Conservation (phyloP, 768 basidiomycete genomes). For the Plicaturopsis crispa region DNA sequence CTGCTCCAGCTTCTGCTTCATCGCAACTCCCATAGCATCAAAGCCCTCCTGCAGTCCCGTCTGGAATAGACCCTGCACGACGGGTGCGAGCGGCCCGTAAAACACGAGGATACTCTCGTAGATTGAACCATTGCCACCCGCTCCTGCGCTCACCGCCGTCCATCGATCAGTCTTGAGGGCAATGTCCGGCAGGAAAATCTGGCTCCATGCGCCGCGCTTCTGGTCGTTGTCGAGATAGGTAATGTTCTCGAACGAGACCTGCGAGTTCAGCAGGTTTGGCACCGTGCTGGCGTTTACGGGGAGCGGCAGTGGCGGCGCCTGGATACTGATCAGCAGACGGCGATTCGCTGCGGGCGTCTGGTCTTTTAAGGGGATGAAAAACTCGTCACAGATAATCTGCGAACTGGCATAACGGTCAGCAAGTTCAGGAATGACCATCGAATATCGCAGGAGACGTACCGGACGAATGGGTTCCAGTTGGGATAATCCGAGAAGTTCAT, state of each 20-base stretch:
- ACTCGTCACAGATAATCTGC: constrained; percentile 16
- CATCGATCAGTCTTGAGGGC: constrained; percentile 21
- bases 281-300: constrained; percentile 21
- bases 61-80: constrained; percentile 8
- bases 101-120: constrained; percentile 24
- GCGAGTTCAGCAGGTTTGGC: constrained; percentile 16
- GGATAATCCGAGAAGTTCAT: neutral
- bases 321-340: constrained; percentile 19
- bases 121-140: constrained; percentile 12
- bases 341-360: constrained; percentile 16
- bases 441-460: neutral
- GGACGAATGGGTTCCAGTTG: neutral
- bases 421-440: neutral
- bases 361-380: constrained; percentile 15
- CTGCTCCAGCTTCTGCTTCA: neutral
- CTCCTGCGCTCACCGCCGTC: constrained; percentile 19
- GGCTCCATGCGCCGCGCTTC: constrained; percentile 20
- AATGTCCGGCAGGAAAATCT: constrained; percentile 16
- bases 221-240: constrained; percentile 18
- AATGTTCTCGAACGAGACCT: constrained; percentile 23
- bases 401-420: constrained; percentile 9
- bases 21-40: constrained; percentile 13
- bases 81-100: constrained; percentile 1
- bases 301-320: constrained; percentile 22
- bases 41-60: constrained; percentile 18